Evolutionary conservation across 208 protist genomes (phyloP).

Genomic region (Acanthamoeba royreba): DNA sequence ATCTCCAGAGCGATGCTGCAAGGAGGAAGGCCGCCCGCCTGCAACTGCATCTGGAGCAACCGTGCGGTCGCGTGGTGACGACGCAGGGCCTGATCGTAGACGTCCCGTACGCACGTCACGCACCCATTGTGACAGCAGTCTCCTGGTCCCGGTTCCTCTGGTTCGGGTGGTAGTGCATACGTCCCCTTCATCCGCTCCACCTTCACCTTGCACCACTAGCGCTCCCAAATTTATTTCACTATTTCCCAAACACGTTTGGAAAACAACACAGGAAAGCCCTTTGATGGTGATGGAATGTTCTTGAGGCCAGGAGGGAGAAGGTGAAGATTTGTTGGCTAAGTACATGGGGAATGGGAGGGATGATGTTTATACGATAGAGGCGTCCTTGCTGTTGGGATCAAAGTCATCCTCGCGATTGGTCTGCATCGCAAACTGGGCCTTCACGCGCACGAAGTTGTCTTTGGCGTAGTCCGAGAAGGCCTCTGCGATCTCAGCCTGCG

Average conservation of each 20-base stretch:
- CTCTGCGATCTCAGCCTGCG: constrained; percentile 85
- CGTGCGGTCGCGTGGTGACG: neutral
- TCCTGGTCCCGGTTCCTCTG: neutral
- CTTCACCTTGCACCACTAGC: too few relatives aligned
- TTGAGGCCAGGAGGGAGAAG: too few relatives aligned
- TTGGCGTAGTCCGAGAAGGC: constrained; percentile 83
- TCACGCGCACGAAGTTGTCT: constrained; percentile 34
- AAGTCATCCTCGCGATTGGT: constrained; percentile 7
- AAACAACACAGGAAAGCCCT: too few relatives aligned
- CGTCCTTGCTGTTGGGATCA: neutral
- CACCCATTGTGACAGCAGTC: constrained; percentile 1
- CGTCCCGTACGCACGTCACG: neutral
- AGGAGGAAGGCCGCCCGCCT: neutral
- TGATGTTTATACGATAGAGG: neutral
- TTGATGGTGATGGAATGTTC: too few relatives aligned
- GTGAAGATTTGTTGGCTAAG: too few relatives aligned
- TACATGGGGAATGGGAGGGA: too few relatives aligned
- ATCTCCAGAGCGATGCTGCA: neutral
- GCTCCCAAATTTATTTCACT: too few relatives aligned
- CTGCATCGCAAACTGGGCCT: neutral
- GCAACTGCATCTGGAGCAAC: neutral
- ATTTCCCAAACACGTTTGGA: too few relatives aligned
- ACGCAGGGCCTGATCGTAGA: neutral
- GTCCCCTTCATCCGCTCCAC: too few relatives aligned
- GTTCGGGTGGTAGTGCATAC: neutral